Conservation (phyloP, 2,329 filamentous ascomycete species). For the Arthrobotrys pseudoclavata region DNA sequence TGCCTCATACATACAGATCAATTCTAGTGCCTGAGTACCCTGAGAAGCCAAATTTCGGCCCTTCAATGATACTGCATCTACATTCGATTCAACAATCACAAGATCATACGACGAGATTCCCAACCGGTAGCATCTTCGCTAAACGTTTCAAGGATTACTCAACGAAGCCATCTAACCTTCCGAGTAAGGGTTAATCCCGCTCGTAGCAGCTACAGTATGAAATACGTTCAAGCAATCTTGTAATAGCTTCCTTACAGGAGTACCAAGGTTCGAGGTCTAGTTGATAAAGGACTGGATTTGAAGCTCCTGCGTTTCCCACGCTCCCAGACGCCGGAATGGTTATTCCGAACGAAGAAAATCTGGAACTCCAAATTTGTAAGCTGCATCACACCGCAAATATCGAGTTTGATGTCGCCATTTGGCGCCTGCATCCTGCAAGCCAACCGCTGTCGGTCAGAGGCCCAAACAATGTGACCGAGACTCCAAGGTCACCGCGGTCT, state of each 20-base stretch:
- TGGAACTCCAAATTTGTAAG: constrained; percentile 37
- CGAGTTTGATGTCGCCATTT: constrained; percentile 19
- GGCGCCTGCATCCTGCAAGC: constrained; percentile 33
- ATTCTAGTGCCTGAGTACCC: neutral
- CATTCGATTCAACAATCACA: constrained; percentile 8
- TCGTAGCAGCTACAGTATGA: constrained; percentile 13
- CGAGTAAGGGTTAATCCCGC: constrained; percentile 17
- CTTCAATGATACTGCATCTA: neutral
- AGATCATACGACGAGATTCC: constrained; percentile 8
- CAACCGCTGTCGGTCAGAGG: constrained; percentile 31
- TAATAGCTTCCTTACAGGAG: neutral
- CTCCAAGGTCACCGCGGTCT: constrained; percentile 13
- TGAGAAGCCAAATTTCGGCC: neutral
- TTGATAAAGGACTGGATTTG: neutral
- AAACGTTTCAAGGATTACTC: constrained; percentile 4
- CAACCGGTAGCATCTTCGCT: neutral
- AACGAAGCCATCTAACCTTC: constrained; percentile 24
- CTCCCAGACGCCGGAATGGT: neutral
- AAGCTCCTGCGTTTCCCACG: neutral
- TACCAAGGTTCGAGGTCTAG: constrained; percentile 29
- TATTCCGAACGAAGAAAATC: constrained; percentile 6
- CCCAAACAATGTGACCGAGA: constrained; percentile 42
- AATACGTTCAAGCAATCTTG: constrained; percentile 4
- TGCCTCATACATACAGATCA: neutral
- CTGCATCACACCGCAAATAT: neutral